Base-by-base conservation (phyloP, 2,329 filamentous ascomycete genomes). In the Penicillium sp. region DNA sequence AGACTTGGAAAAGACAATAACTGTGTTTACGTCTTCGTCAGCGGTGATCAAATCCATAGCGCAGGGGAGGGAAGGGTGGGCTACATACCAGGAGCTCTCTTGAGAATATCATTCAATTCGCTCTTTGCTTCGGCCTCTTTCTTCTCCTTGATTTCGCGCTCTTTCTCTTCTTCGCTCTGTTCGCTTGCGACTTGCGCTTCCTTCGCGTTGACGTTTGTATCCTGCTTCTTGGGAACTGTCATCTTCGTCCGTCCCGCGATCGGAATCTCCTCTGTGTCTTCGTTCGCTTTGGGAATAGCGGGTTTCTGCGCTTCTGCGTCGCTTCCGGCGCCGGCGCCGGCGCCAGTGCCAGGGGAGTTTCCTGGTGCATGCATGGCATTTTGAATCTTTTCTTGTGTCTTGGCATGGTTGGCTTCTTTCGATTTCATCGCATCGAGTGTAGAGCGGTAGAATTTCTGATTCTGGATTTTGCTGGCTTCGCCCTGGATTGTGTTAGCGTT, bases 1-100 rank as follows among this genome's bases (percentile, higher is more conserved):
- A 1, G 89, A 85, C 75, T 99, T 97, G 60, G 92, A 96, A 78
- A 97, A 97, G 65, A 99, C 90, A 71, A 97, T 89, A 56, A 97
- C 91, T 94, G 61, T 6, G 31, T 34, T 5, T n/a, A 27, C 7
- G 10, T 10, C 7, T 36, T 13, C n/a, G 34, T 36, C n/a, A 36
- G 34, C 34, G 14, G 31, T 11, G 13, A 11, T 4, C 31, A 34
- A 11, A 14, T 36, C 7, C 34, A n/a, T 36, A n/a, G 34, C n/a
- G 34, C 34, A 5, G 27, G 7, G 13, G n/a, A n/a, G n/a, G n/a
- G n/a, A n/a, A n/a, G n/a, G 31, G n/a, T 27, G 24, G 18, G 18
- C 44, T 44, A 77, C 83, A 62, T 83, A 95, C 91, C 87, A 14
- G 93, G 92, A 3, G 90, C 86, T 68, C 86, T 88, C 77, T 92